These are phyloP conservation scores for Tricholomella constricta DNA, from an alignment of 768 basidiomycete species.

Conservation along the genomic window DNA sequence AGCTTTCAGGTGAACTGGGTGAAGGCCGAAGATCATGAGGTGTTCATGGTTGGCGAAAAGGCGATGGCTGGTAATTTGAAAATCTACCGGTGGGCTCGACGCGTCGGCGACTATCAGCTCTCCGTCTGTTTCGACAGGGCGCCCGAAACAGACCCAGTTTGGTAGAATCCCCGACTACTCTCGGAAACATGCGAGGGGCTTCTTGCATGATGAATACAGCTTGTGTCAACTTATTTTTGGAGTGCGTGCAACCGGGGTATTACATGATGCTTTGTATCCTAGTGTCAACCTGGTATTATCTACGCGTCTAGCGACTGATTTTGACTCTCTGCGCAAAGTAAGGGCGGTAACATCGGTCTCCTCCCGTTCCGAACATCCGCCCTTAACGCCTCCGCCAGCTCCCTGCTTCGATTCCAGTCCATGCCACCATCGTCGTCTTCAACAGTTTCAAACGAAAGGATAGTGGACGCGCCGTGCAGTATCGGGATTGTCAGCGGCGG, in stretches of 20 bases:
- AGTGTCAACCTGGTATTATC: no score
- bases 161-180: no score
- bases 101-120: slow-evolving; percentile 23
- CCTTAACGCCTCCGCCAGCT: slow-evolving; percentile 31
- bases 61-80: slow-evolving; percentile 18
- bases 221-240: no score
- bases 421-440: slow-evolving; percentile 31
- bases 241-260: no score
- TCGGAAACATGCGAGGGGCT: no score
- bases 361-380: slow-evolving; percentile 30
- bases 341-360: slow-evolving; percentile 29
- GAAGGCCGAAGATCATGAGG: slow-evolving; percentile 18
- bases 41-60: slow-evolving; percentile 21
- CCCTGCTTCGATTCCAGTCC: slow-evolving; percentile 39
- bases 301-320: slow-evolving; percentile 2
- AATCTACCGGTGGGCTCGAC: slow-evolving; percentile 25
- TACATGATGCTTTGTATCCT: no score
- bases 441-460: slow-evolving; percentile 29
- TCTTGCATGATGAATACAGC: no score
- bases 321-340: slow-evolving; percentile 34
- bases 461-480: slow-evolving; percentile 8
- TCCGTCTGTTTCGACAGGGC: slow-evolving; percentile 26
- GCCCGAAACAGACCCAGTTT: slow-evolving; percentile 22
- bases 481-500: neutral
- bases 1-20: slow-evolving; percentile 36